Evolutionary conservation across 495 filamentous ascomycete species (phyloP).

Genomic region (Tuber borchii): DNA sequence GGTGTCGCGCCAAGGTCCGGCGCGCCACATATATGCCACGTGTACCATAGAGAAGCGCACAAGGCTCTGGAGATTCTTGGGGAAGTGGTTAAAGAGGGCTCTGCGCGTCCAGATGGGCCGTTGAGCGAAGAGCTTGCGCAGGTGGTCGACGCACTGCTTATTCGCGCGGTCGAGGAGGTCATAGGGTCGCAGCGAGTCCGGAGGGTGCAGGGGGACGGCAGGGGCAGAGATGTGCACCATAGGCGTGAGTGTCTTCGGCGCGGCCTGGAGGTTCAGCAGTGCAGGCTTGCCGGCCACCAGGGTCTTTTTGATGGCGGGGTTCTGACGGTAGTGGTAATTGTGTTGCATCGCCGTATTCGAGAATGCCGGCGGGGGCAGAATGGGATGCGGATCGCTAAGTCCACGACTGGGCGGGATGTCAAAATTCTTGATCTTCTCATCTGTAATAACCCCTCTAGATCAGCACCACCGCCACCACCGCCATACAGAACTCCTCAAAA

Average conservation of each 20-base stretch:
- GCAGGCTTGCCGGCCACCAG: conserved; percentile 52
- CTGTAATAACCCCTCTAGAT: conserved; percentile 41
- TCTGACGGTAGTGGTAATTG: conserved; percentile 52
- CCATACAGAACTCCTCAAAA: not conserved
- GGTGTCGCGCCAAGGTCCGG: conserved; percentile 83
- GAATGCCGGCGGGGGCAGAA: conserved; percentile 74
- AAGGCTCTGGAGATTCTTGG: conserved; percentile 37
- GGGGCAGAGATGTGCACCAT: conserved; percentile 57
- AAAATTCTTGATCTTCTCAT: conserved; percentile 66
- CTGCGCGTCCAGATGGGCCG: conserved; percentile 83
- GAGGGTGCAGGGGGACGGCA: conserved; percentile 47
- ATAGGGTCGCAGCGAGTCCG: conserved; percentile 44
- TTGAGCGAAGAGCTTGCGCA: conserved; percentile 57
- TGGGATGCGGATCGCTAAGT: conserved; percentile 53
- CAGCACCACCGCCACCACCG: not conserved
- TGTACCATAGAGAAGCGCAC: conserved; percentile 45
- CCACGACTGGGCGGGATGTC: conserved; percentile 61
- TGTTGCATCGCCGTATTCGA: conserved; percentile 41
- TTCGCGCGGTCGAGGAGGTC: conserved; percentile 53
- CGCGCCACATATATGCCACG: conserved; percentile 79
- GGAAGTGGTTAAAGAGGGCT: conserved; percentile 59
- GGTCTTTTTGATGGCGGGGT: conserved; percentile 51
- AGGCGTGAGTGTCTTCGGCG: conserved; percentile 50
- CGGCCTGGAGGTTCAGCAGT: conserved; percentile 51
- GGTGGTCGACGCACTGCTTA: conserved; percentile 48